Conservation (phyloP, 2,329 filamentous ascomycete genomes). For the Ophiostoma ips region DNA sequence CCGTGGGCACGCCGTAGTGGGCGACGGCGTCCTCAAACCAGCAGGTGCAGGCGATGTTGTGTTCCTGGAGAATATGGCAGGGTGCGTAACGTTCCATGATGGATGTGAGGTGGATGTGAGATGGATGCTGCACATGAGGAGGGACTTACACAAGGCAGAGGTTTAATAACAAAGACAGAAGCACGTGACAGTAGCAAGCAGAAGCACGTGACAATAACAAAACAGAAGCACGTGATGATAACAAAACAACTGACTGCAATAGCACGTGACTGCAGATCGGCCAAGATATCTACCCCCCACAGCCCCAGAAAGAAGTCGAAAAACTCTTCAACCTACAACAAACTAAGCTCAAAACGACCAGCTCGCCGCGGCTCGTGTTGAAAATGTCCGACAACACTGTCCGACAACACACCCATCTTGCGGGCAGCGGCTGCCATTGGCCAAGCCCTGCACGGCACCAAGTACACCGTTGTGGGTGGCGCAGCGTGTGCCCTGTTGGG, state of each 20-base stretch:
- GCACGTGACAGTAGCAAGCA: too few relatives aligned
- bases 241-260: too few relatives aligned
- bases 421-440: not conserved
- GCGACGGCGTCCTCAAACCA: not conserved
- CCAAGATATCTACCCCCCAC: too few relatives aligned
- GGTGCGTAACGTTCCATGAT: not conserved
- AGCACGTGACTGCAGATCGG: too few relatives aligned
- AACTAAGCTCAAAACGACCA: too few relatives aligned
- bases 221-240: too few relatives aligned
- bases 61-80: not conserved
- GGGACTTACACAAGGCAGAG: too few relatives aligned
- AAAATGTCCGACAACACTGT: not conserved
- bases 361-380: not conserved
- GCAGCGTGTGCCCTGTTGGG: not conserved
- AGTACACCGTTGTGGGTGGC: not conserved
- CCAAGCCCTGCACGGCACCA: not conserved
- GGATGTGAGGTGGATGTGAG: not conserved
- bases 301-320: too few relatives aligned
- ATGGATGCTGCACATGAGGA: too few relatives aligned
- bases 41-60: not conserved
- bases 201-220: too few relatives aligned
- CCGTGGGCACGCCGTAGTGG: not conserved
- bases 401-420: not conserved
- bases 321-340: too few relatives aligned
- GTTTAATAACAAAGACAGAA: too few relatives aligned